phyloP scores from a whole-genome alignment of 495 filamentous ascomycete genomes.

The Lepraria neglecta region DNA sequence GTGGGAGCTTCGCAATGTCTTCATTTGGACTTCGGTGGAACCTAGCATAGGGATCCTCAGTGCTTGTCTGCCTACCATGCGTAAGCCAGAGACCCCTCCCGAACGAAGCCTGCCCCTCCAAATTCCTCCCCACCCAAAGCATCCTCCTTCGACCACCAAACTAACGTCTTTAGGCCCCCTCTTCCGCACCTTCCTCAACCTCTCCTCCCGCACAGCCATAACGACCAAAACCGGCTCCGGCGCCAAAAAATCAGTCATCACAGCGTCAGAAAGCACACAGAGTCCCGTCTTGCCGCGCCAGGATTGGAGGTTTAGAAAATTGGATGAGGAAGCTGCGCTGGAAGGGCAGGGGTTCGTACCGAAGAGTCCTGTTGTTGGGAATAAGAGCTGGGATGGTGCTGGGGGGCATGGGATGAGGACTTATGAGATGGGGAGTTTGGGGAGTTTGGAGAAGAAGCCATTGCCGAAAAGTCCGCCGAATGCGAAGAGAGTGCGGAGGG shows the following conservation, averaged over 20 bases:
- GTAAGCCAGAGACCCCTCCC: neutral
- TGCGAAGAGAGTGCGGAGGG: neutral
- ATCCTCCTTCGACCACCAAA: no score
- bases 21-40: slow-evolving; percentile 42
- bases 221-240: neutral
- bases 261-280: neutral
- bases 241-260: neutral
- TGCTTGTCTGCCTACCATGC: slow-evolving; percentile 37
- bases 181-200: slow-evolving; percentile 1
- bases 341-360: neutral
- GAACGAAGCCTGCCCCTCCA: no score
- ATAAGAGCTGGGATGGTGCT: neutral
- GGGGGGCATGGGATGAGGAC: no score
- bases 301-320: neutral
- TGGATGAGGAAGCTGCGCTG: slow-evolving; percentile 1
- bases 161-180: slow-evolving; percentile 6
- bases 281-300: neutral
- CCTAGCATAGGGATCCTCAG: slow-evolving; percentile 41
- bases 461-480: neutral
- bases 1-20: slow-evolving; percentile 32
- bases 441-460: neutral
- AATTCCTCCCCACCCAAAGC: no score
- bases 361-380: neutral
- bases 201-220: neutral
- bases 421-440: slow-evolving; percentile 12